Base-by-base conservation (phyloP, 495 filamentous ascomycete genomes). In the Aspergillus indologenus region DNA sequence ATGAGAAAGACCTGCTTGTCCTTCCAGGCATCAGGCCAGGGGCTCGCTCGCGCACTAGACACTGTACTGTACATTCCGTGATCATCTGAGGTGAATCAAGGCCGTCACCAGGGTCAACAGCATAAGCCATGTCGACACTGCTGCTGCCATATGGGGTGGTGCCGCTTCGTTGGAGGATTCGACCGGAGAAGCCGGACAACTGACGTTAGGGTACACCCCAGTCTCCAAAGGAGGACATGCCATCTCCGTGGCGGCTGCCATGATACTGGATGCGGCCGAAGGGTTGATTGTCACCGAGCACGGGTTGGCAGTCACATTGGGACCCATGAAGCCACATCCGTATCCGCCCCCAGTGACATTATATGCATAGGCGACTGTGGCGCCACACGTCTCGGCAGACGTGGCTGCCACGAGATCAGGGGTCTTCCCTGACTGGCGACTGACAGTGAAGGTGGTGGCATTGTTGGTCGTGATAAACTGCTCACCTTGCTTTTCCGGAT, bases 71-170 rank as follows among this genome's bases (percentile, higher is more conserved):
- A 21, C 45, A 48, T 48, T 29, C 26, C 19, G 18, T 23, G 20
- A 11, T 48, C 45, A 48, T 48, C 45, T 22, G 18, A 48, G 19
- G 18, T 48, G 20, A 19, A 22, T 48, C 45, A 48, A 23, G 45
- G 45, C 45, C 21, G 45, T 48, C 45, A 48, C 19, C 45, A 48
- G n/a, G 45, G 45, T 48, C 45, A 48, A 48, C 45, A 48, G 45
- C 19, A 19, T 22, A 48, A 48, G 45, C 45, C 8, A 48, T 23
- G 45, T 48, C 20, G 18, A 48, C 26, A 29, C 26, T 23, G 45
- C 45, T 48, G 45, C 14, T 8, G 45, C 45, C 45, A 48, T 48
- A 22, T 5, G 45, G 8, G 20, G 22, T 48, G 12, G 45, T 23
- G 18, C 19, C 14, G 45, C 45, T 1, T 14, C 19, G 45, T 48